phyloP scores from a whole-genome alignment of 1,284 basidiomycete species.

The Fomitopsis betulina region DNA sequence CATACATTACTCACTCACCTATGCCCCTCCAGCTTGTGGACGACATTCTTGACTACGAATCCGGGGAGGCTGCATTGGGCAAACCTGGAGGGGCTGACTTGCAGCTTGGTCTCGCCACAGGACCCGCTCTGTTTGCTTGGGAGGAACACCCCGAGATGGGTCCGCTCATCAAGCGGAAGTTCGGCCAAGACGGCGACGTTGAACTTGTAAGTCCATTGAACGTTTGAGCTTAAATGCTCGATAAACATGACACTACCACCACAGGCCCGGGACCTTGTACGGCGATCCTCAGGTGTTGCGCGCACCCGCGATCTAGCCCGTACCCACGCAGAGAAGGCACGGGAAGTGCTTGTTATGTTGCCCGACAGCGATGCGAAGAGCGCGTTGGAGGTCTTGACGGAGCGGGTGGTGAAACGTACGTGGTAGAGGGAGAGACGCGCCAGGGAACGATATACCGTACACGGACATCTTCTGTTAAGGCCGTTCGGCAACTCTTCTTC shows the following conservation, averaged over 20 bases:
- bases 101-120: slow-evolving; percentile 85
- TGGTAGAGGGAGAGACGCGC: slow-evolving; percentile 28
- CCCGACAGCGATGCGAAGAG: slow-evolving; percentile 81
- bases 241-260: background rate
- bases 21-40: slow-evolving; percentile 73
- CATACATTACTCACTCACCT: background rate
- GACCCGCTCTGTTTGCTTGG: slow-evolving; percentile 92
- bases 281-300: slow-evolving; percentile 71
- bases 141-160: slow-evolving; percentile 84
- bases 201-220: slow-evolving; percentile 55
- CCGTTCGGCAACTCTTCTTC: background rate
- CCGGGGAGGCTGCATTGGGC: slow-evolving; percentile 63
- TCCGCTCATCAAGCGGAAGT: slow-evolving; percentile 83
- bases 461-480: background rate
- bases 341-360: slow-evolving; percentile 64
- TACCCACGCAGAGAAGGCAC: slow-evolving; percentile 77
- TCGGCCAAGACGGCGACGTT: slow-evolving; percentile 80
- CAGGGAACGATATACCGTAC: slow-evolving; percentile 9
- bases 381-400: slow-evolving; percentile 65
- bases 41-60: slow-evolving; percentile 87
- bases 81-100: slow-evolving; percentile 89
- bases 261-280: slow-evolving; percentile 75
- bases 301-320: slow-evolving; percentile 78
- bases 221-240: slow-evolving; percentile 5
- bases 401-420: slow-evolving; percentile 57